phyloP scores from a whole-genome alignment of 768 basidiomycete species.

The Neoboletus subvelutipes region DNA sequence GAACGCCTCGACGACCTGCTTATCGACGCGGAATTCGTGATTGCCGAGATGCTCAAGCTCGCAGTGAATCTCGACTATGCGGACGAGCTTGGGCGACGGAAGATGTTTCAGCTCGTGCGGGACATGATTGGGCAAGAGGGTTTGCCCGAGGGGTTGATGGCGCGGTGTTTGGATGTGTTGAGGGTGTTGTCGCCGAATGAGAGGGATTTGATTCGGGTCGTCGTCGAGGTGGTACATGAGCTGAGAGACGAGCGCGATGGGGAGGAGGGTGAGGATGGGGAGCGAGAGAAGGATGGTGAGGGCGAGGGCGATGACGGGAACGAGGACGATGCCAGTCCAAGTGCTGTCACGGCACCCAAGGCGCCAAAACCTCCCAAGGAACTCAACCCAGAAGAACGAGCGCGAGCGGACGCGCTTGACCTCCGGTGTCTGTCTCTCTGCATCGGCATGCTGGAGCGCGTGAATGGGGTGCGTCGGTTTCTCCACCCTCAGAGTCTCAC shows the following conservation, averaged over 20 bases:
- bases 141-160: constrained; percentile 69
- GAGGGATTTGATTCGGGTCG: constrained; percentile 83
- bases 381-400: constrained; percentile 59
- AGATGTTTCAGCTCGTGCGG: constrained; percentile 84
- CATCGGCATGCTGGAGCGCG: constrained; percentile 82
- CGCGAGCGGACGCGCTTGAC: constrained; percentile 61
- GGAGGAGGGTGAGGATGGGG: constrained; percentile 44
- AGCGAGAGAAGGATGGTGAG: constrained; percentile 30
- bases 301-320: constrained; percentile 18
- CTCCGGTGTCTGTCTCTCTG: constrained; percentile 73
- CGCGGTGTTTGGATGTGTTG: constrained; percentile 80
- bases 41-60: constrained; percentile 77
- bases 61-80: constrained; percentile 83
- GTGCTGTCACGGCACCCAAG: constrained; percentile 15
- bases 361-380: constrained; percentile 31
- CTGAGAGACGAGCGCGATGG: constrained; percentile 51
- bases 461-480: constrained; percentile 64
- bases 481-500: not conserved
- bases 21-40: constrained; percentile 50
- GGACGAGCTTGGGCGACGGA: constrained; percentile 87
- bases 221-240: constrained; percentile 86
- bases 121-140: constrained; percentile 75
- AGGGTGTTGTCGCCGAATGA: constrained; percentile 69
- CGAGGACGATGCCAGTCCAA: constrained; percentile 7
- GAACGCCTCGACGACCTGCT: constrained; percentile 37